Evolutionary conservation across 768 basidiomycete genomes (phyloP), one percentile per base, ranked within the genome.

Genomic region (Lentinula sp.): DNA sequence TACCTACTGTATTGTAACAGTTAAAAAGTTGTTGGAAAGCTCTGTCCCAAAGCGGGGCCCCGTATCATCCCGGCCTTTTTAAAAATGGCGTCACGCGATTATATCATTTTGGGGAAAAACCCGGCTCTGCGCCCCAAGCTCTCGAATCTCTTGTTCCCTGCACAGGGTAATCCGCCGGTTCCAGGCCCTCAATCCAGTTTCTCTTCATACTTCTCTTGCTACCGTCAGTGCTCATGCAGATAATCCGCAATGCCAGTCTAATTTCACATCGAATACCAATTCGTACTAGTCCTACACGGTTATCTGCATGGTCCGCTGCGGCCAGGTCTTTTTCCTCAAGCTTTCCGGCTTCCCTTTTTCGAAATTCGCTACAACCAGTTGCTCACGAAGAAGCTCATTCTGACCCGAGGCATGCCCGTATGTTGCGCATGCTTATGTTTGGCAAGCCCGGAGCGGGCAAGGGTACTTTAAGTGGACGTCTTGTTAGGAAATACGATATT

Each of bases 391-490:
- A 48, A 12, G 46, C 33, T 50, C 67, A 91, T 88, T 76, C 83
- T 93, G 86, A 95, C 95, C 91, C 94, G 95, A 78, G 95, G 92
- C 69, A 90, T 87, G 59, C 91, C 95, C 66, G 91, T 93, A 77
- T 61, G 89, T 79, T 87, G 55, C 81, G 88, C 57, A 86, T 89
- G 82, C 76, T 91, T 62, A 83, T 90, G 78, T 90, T 89, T 70
- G 89, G 88, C 35, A 90, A 90, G 73, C 89, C 87, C n/a, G 89
- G 89, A 32, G 84, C 88, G 51, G 90, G 90, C 60, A 91, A 96
- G 76, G 94, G 94, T 37, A 96, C 94, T 0, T 79, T 95, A 45
- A 81, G 89, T 1, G 79, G 82, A 15, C 81, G 88, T 46, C 81
- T 96, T 33, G 84, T 91, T 61, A 81, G 85, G 64, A 90, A 91